Base-by-base conservation (phyloP, 2,329 filamentous ascomycete genomes). In the Beauveria sp. region DNA sequence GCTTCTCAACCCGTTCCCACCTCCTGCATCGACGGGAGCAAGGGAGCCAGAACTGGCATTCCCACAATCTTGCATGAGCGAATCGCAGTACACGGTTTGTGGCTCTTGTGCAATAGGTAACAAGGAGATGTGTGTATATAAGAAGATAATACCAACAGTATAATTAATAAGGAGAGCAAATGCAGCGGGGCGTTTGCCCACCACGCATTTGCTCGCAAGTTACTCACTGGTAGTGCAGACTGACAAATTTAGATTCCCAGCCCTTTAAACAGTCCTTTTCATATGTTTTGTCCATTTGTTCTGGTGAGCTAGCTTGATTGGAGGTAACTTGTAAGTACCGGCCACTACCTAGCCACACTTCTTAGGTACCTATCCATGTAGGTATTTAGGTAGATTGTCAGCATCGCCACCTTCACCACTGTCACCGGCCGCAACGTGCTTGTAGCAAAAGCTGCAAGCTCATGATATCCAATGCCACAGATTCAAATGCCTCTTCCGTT, bases 1-100 rank as follows among this genome's bases (percentile, higher is more conserved):
- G 41, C 47, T 41, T 24, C 24, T 3, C 46, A 59, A 59, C 58
- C 58, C 58, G 58, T 61, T 61, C 58, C 58, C 51, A 61, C 30
- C 26, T 30, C 51, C 51, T 61, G 51, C 51, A 61, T 52, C 28
- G 40, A 37, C 28, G 40, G 41, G 30, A 24, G 22, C 22, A 24
- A 24, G 22, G 22, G 22, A 34, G 48, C 58, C 43, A 54, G 37
- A 48, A 53, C 40, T n/a, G 40, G 57, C 41, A 59, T 59, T 60
- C 34, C 50, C 51, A 61, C 51, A 53, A 61, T 61, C 58, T 47
- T 48, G 51, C 51, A 61, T 61, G 51, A 50, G 41, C 50, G 41
- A 61, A 61, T 61, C 58, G 58, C 43, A 54, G 28, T 46, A 59
- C 37, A 59, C 18, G 47, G 46, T 59, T 52, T 16, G 18, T 34